A percentile compares a stretch with the other conserved stretches of the same genome.
phyloP scores from a whole-genome alignment of 1,284 basidiomycete species.

The Naganishia albida region DNA sequence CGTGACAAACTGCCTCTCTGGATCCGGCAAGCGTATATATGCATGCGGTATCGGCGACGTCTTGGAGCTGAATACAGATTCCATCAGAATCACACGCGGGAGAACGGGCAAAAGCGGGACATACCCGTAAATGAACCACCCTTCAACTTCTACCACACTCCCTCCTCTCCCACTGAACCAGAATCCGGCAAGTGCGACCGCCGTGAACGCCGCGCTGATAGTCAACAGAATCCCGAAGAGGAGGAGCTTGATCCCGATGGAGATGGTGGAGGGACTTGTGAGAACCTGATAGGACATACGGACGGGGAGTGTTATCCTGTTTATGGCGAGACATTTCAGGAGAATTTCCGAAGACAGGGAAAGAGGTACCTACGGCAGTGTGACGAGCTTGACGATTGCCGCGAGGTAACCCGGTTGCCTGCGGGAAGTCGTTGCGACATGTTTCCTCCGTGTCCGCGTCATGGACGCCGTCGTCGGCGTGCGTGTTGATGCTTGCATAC shows the following conservation, averaged over 20 bases:
- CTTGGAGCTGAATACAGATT: conserved; percentile 39
- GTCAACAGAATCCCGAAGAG: conserved; percentile 44
- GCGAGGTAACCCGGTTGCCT: too few species aligned
- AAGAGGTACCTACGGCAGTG: too few species aligned
- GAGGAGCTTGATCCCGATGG: conserved; percentile 44
- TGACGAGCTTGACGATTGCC: too few species aligned
- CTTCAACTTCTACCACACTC: conserved; percentile 50
- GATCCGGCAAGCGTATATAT: conserved; percentile 39
- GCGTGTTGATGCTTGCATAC: too few species aligned
- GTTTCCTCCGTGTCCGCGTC: too few species aligned
- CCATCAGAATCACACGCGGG: background rate
- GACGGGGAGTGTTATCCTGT: conserved; percentile 46
- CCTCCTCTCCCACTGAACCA: conserved; percentile 53
- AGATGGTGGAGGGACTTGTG: conserved; percentile 51
- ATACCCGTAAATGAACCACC: conserved; percentile 53
- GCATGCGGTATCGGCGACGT: conserved; percentile 48
- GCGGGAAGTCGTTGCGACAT: too few species aligned
- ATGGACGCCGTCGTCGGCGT: too few species aligned
- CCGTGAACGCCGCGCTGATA: conserved; percentile 44
- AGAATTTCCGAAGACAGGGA: too few species aligned
- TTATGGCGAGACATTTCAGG: too few species aligned
- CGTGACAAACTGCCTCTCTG: conserved; percentile 45
- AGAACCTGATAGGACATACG: conserved; percentile 42
- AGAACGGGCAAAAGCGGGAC: conserved; percentile 15
- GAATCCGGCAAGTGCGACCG: conserved; percentile 51